phyloP scores from a whole-genome alignment of 2,329 filamentous ascomycete genomes.

The Exophiala spinifera region DNA sequence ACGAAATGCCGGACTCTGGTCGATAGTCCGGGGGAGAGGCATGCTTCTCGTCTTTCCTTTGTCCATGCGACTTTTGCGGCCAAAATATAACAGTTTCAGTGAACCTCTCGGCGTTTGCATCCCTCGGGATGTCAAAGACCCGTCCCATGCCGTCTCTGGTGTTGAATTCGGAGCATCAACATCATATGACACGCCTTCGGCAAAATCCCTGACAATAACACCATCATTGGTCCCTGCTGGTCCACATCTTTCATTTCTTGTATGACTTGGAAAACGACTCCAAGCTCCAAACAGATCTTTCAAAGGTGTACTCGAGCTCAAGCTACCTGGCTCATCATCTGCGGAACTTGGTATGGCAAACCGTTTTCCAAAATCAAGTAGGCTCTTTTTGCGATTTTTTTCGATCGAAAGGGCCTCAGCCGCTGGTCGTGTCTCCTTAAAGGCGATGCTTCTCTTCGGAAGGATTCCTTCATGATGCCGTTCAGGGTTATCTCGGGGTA shows the following conservation, averaged over 20 bases:
- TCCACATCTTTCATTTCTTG: slow-evolving; percentile 23
- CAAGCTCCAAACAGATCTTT: slow-evolving; percentile 24
- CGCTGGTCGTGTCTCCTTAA: neutral
- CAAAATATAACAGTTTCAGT: slow-evolving; percentile 14
- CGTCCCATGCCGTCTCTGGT: neutral
- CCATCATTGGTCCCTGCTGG: slow-evolving; percentile 23
- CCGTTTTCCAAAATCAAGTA: slow-evolving; percentile 15
- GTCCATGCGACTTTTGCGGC: slow-evolving; percentile 9
- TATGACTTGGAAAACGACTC: slow-evolving; percentile 28
- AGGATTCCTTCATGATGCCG: neutral
- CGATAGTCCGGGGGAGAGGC: slow-evolving; percentile 7
- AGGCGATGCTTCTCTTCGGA: slow-evolving; percentile 2
- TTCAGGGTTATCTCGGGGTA: neutral
- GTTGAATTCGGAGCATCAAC: neutral
- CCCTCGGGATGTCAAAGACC: neutral
- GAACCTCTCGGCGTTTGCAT: slow-evolving; percentile 11
- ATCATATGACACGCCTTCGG: slow-evolving; percentile 2
- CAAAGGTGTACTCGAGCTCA: slow-evolving; percentile 14
- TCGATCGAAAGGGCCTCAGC: neutral
- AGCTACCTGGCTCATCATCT: neutral
- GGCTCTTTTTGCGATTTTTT: slow-evolving; percentile 15
- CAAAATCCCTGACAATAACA: slow-evolving; percentile 26
- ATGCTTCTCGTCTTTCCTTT: slow-evolving; percentile 21
- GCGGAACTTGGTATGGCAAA: slow-evolving; percentile 2
- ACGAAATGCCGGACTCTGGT: neutral